Base-by-base conservation (phyloP, 1,139 yeast genomes). In the Lodderomyces pseudojiufengensis region DNA sequence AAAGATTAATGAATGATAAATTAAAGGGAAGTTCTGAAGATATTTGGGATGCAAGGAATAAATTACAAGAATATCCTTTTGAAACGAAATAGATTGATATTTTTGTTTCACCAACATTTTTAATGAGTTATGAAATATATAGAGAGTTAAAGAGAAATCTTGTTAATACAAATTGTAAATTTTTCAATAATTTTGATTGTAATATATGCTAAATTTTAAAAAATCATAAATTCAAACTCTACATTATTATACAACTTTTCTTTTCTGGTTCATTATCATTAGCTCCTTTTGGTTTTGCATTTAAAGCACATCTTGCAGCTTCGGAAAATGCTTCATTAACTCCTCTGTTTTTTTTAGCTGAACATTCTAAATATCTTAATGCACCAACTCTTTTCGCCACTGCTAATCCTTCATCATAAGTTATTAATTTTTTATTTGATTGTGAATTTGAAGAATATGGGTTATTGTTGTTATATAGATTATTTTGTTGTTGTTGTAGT, bases 261-360 rank as follows among this genome's bases (percentile, higher is more conserved):
- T 61, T 59, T 39, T 65, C 70, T 25, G 68, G 71, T 44, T 65
- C 73, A 45, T 64, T 63, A 37, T 75, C 78, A 44, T 68, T 65
- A 31, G 84, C 82, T 38, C 92, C 92, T 43, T 81, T 85, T 35
- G 95, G 87, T 53, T 80, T 85, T 11, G 95, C 95, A 47, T 86
- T 83, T 50, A 92, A 72, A 4, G 97, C 97, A 57, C 95, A 88
- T 59, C 97, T 77, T 7, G 97, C 95, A 32, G 96, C 97, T 60
- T 90, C 97, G 1, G 96, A 86, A 58, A 88, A 88, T 7, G 95
- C 96, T 61, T 90, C 97, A 52, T 90, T 88, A 20, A 88, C 97
- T 45, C 97, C 97, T 52, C 94, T 74, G 59, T 87, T 88, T 58
- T 82, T 81, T 65, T 87, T 87, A 6, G 97, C 97, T 22, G 95